Percentiles rank a stretch among this genome's conserved stretches.
These are phyloP conservation scores for Globisporangium iwayamae DNA, from an alignment of 352 stramenopile species.

Conservation along the genomic window DNA sequence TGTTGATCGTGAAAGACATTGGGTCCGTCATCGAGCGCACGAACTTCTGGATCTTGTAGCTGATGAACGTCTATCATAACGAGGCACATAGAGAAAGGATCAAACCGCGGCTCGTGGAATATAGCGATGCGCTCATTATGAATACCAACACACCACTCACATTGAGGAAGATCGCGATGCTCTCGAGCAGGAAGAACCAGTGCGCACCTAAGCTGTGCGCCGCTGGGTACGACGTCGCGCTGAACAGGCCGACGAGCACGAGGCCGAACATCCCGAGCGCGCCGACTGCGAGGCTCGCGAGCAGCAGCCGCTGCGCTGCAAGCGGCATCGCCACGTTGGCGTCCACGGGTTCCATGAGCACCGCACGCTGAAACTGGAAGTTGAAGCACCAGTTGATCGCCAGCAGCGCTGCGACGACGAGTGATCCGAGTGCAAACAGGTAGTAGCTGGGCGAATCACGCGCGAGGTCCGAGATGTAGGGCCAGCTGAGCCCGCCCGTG, in stretches of 20 bases:
- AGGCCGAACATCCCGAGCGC: conserved; percentile 35
- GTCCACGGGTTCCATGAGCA: conserved; percentile 16
- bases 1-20: conserved; percentile 8
- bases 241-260: conserved; percentile 31
- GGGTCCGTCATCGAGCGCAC: conserved; percentile 7
- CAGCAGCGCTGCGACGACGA: conserved; percentile 28
- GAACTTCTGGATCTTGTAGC: conserved; percentile 27
- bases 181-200: conserved; percentile 38
- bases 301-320: conserved; percentile 8
- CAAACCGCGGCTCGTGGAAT: background rate
- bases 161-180: conserved; percentile 34
- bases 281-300: conserved; percentile 24
- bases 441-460: conserved; percentile 36
- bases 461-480: conserved; percentile 54
- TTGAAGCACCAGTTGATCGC: conserved; percentile 43
- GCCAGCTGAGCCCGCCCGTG: conserved; percentile 41
- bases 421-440: conserved; percentile 34
- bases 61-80: conserved; percentile 32
- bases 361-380: conserved; percentile 35
- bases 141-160: conserved; percentile 12
- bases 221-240: conserved; percentile 22
- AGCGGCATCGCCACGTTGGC: conserved; percentile 3
- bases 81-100: background rate
- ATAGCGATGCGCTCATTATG: background rate
- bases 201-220: conserved; percentile 28